These are phyloP conservation scores for Aphanomyces cochlioides DNA, from an alignment of 352 stramenopile genomes.

Conservation along the genomic window DNA sequence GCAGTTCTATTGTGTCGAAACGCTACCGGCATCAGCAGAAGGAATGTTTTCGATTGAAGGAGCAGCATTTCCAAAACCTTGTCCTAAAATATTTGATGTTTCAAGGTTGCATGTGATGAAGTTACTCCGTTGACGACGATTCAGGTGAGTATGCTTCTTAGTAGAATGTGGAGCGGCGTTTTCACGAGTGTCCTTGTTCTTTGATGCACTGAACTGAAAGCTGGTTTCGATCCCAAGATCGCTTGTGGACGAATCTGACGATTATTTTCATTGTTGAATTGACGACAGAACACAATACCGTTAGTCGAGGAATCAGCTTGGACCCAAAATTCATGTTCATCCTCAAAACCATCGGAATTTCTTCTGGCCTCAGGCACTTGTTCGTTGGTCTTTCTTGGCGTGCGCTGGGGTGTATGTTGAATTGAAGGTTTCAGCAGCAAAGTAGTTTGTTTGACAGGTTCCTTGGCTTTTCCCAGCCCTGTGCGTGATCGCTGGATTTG, in stretches of 20 bases:
- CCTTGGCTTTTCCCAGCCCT: too few species aligned
- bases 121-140: constrained; percentile 7
- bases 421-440: constrained; percentile 30
- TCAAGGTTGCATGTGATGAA: background rate
- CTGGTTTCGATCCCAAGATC: background rate
- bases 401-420: constrained; percentile 34
- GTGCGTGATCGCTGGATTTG: too few species aligned
- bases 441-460: background rate
- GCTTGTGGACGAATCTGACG: background rate
- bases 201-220: background rate
- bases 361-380: constrained; percentile 32
- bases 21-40: too few species aligned
- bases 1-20: too few species aligned
- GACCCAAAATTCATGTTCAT: constrained; percentile 5
- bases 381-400: constrained; percentile 51
- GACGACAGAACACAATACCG: background rate
- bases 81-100: background rate
- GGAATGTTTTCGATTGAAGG: too few species aligned
- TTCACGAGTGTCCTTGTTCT: background rate
- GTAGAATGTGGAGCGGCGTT: background rate
- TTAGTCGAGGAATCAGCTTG: background rate
- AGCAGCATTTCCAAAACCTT: too few species aligned
- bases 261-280: background rate
- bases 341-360: constrained; percentile 16
- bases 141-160: constrained; percentile 23